These are phyloP conservation scores for Ophiostoma ips DNA, from an alignment of 2,329 filamentous ascomycete genomes.

Conservation along the genomic window DNA sequence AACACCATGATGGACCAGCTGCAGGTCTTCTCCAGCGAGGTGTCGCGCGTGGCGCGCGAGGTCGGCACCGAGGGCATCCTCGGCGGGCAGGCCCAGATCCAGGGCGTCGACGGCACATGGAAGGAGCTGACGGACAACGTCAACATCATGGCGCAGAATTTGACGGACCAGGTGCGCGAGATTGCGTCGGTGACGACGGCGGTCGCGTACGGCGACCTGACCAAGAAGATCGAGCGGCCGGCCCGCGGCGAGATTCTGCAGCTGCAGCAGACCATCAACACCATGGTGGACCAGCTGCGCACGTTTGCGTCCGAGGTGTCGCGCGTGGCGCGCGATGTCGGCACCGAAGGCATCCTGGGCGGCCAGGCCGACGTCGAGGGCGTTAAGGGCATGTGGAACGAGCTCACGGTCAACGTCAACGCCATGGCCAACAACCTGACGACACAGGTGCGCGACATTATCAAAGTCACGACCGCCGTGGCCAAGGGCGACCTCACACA, in stretches of 20 bases:
- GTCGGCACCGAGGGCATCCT: conserved; percentile 92
- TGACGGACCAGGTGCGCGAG: conserved; percentile 73
- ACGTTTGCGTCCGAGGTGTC: conserved; percentile 78
- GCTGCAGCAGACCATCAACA: conserved; percentile 76
- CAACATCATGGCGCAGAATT: conserved; percentile 72
- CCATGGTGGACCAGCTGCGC: conserved; percentile 75
- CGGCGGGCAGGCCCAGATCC: conserved; percentile 84
- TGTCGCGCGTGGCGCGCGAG: conserved; percentile 85
- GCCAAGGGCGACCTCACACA: conserved; percentile 84
- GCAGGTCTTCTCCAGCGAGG: conserved; percentile 91
- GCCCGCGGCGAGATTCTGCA: conserved; percentile 72
- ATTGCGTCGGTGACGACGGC: conserved; percentile 75
- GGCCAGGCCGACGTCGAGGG: conserved; percentile 73
- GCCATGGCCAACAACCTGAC: conserved; percentile 81
- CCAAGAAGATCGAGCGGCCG: conserved; percentile 70
- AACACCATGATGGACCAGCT: conserved; percentile 99
- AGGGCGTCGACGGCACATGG: conserved; percentile 92
- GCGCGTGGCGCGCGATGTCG: conserved; percentile 69
- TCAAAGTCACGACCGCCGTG: conserved; percentile 60
- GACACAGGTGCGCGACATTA: conserved; percentile 88
- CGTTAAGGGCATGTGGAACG: conserved; percentile 81
- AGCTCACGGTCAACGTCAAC: conserved; percentile 73
- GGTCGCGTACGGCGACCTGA: conserved; percentile 69
- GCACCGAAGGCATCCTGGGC: conserved; percentile 69
- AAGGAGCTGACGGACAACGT: conserved; percentile 89